Conservation (phyloP, 1,139 yeast genomes). For the Debaryomyces udenii region DNA sequence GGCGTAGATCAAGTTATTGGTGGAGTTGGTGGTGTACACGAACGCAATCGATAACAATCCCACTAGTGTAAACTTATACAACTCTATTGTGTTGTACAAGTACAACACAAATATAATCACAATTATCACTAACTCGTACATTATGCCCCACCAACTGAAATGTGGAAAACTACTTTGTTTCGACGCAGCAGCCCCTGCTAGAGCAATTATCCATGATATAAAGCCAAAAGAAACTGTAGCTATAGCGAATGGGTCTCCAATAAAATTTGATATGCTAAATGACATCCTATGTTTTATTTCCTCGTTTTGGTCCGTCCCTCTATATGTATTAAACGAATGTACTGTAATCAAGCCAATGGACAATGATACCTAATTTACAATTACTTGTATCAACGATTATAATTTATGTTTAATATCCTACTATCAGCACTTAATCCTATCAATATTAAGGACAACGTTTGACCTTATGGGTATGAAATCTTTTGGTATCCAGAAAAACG, state of each 20-base stretch:
- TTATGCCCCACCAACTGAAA: constrained; percentile 98
- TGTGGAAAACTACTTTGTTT: constrained; percentile 61
- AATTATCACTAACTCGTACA: constrained; percentile 70
- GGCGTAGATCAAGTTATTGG: constrained; percentile 76
- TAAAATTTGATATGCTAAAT: constrained; percentile 51
- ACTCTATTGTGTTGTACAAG: constrained; percentile 67
- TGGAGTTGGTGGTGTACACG: constrained; percentile 79
- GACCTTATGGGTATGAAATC: no score
- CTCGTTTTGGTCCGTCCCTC: background rate
- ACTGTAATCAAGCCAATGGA: no score
- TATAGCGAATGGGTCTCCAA: constrained; percentile 72
- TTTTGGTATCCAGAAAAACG: no score
- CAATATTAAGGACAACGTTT: no score
- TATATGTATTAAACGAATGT: background rate
- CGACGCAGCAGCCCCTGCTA: constrained; percentile 82
- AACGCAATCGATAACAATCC: constrained; percentile 67
- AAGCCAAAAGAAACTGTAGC: constrained; percentile 64
- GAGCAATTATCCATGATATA: constrained; percentile 79
- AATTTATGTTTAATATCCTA: no score
- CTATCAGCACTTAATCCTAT: no score
- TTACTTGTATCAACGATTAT: no score
- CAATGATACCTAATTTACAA: no score
- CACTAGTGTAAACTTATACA: constrained; percentile 66
- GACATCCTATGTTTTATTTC: constrained; percentile 30
- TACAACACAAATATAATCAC: constrained; percentile 60